These are phyloP conservation scores for Tinospora cordifolia DNA, from an alignment of 164 flowering plant genomes.

Conservation along the genomic window DNA sequence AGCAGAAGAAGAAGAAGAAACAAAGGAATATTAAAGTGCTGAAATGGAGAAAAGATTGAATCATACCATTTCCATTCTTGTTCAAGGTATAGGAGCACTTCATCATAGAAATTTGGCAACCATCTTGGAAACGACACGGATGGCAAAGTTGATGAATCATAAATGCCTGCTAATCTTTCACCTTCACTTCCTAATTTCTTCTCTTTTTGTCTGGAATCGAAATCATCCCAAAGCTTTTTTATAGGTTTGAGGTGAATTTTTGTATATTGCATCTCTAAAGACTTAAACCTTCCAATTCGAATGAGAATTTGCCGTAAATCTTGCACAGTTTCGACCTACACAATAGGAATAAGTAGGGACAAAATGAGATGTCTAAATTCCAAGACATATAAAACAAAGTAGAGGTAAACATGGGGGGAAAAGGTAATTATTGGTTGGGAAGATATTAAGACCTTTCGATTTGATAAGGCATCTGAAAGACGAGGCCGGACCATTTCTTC, in stretches of 20 bases:
- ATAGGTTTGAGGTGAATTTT: slow-evolving; percentile 82
- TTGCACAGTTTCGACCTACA: slow-evolving; percentile 76
- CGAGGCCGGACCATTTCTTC: slow-evolving; percentile 97
- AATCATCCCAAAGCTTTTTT: slow-evolving; percentile 85
- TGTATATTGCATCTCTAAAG: slow-evolving; percentile 69
- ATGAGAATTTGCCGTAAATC: slow-evolving; percentile 78
- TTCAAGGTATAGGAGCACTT: slow-evolving; percentile 87
- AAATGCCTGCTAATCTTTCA: slow-evolving; percentile 40
- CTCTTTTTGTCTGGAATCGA: slow-evolving; percentile 51
- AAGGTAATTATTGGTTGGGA: slow-evolving; percentile 8
- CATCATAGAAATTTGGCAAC: slow-evolving; percentile 94
- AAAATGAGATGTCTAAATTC: not conserved
- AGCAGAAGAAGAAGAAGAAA: not conserved
- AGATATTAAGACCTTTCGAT: slow-evolving; percentile 54
- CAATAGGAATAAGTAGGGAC: not conserved
- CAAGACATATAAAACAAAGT: not conserved
- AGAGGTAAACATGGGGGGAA: not conserved
- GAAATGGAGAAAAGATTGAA: not conserved
- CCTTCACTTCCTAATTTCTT: slow-evolving; percentile 44
- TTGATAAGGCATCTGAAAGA: slow-evolving; percentile 74
- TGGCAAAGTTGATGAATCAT: slow-evolving; percentile 33
- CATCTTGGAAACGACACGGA: slow-evolving; percentile 61
- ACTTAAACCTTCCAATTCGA: slow-evolving; percentile 88
- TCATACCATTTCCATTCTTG: slow-evolving; percentile 99
- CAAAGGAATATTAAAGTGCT: not conserved